Conservation (phyloP, 1,139 yeast species). For the Lodderomyces beijingensis region DNA sequence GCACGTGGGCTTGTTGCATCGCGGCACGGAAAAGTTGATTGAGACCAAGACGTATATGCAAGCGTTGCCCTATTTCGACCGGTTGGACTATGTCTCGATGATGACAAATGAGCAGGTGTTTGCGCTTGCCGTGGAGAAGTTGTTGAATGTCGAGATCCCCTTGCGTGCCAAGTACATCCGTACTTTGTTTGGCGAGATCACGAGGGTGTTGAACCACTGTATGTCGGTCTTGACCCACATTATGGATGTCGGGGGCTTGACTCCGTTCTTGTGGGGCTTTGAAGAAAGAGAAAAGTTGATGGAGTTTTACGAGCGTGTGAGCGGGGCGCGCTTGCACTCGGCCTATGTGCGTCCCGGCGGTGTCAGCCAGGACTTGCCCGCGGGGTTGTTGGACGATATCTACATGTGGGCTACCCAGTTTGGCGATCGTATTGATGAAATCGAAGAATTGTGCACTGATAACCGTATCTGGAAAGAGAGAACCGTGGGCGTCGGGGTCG, state of each 20-base stretch:
- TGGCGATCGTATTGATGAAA: conserved; percentile 89
- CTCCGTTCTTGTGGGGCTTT: conserved; percentile 93
- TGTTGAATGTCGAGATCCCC: conserved; percentile 81
- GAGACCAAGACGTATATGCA: conserved; percentile 81
- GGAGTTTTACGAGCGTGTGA: conserved; percentile 90
- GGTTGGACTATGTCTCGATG: conserved; percentile 86
- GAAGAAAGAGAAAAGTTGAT: conserved; percentile 91
- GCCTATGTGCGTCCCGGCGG: conserved; percentile 94
- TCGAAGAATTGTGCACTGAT: conserved; percentile 84
- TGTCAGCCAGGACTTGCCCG: conserved; percentile 83
- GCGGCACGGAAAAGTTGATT: conserved; percentile 87
- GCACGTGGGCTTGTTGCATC: conserved; percentile 80
- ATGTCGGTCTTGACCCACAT: conserved; percentile 88
- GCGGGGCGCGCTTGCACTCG: conserved; percentile 86
- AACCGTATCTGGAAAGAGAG: conserved; percentile 93
- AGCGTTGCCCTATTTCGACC: conserved; percentile 85
- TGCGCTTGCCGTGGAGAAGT: conserved; percentile 79
- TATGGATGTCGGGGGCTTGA: conserved; percentile 93
- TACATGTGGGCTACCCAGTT: conserved; percentile 97
- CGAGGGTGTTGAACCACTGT: conserved; percentile 78
- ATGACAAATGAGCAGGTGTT: conserved; percentile 91
- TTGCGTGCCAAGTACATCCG: conserved; percentile 81
- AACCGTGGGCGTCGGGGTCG: conserved; percentile 74
- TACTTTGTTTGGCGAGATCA: conserved; percentile 83
- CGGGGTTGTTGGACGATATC: conserved; percentile 81